phyloP scores from a whole-genome alignment of 495 filamentous ascomycete genomes.

The Tuber aestivum region DNA sequence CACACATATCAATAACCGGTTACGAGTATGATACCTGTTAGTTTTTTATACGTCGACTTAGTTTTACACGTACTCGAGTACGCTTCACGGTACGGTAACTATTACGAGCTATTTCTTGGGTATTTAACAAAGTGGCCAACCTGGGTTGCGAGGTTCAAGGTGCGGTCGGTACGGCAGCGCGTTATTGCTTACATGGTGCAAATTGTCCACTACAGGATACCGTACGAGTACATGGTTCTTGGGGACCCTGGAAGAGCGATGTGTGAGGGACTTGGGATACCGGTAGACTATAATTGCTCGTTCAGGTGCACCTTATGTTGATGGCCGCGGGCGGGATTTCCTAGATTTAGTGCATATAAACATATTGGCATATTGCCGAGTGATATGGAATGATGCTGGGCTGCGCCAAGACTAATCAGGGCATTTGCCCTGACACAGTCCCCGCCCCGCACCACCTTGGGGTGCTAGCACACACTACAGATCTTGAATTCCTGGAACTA shows the following conservation, averaged over 20 bases:
- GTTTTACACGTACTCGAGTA: background rate
- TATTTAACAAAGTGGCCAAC: background rate
- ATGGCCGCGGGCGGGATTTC: too few relatives aligned
- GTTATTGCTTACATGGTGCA: background rate
- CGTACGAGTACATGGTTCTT: background rate
- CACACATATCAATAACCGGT: background rate
- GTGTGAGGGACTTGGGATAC: background rate
- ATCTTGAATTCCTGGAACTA: slow-evolving; percentile 17
- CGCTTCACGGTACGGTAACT: background rate
- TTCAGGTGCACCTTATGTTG: background rate
- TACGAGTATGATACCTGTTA: background rate
- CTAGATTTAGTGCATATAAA: too few relatives aligned
- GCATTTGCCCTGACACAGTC: slow-evolving; percentile 30
- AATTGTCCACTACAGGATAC: background rate
- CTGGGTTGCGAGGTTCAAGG: background rate
- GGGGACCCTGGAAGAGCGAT: background rate
- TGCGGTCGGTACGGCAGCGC: background rate
- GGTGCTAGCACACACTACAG: slow-evolving; percentile 12
- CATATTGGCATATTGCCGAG: background rate
- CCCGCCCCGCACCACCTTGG: slow-evolving; percentile 11
- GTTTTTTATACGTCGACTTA: background rate
- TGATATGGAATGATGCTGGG: background rate
- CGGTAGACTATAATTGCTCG: background rate
- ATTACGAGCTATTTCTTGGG: background rate
- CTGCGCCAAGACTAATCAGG: slow-evolving; percentile 10